These are phyloP conservation scores for Barnettozyma wickerhamii DNA, from an alignment of 805 yeast species.

Conservation along the genomic window DNA sequence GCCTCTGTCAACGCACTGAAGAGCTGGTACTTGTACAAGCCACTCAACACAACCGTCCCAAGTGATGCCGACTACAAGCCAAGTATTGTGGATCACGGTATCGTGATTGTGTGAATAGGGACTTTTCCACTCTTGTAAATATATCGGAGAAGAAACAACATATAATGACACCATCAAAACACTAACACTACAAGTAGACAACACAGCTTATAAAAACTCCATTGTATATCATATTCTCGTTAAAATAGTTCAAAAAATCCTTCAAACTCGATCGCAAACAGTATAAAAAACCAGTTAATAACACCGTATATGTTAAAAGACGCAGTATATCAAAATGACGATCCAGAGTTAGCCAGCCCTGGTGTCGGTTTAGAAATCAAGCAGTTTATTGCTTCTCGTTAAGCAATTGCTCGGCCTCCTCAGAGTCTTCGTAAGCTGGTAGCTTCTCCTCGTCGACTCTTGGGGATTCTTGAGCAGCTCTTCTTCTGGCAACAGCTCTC, in stretches of 20 bases:
- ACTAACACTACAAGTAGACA: no score
- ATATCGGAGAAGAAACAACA: background rate
- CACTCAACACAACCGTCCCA: slow-evolving; percentile 59
- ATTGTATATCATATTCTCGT: no score
- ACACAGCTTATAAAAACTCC: no score
- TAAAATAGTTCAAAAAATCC: no score
- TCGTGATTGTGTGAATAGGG: slow-evolving; percentile 34
- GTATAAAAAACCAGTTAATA: no score
- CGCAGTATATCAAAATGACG: background rate
- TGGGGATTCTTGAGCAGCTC: slow-evolving; percentile 1
- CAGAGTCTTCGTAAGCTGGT: slow-evolving; percentile 6
- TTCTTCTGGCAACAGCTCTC: slow-evolving; percentile 3
- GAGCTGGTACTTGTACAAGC: slow-evolving; percentile 89
- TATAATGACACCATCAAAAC: no score
- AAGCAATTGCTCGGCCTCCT: slow-evolving; percentile 1
- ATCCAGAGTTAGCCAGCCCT: no score
- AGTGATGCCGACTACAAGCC: slow-evolving; percentile 45
- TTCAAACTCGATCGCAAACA: no score
- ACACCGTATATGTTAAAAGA: background rate
- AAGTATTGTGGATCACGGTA: slow-evolving; percentile 39
- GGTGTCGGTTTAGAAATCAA: no score
- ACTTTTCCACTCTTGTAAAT: slow-evolving; percentile 9
- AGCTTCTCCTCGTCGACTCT: slow-evolving; percentile 2
- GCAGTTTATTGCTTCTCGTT: slow-evolving; percentile 4
- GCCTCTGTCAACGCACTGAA: slow-evolving; percentile 88